Evolutionary conservation across 2,329 filamentous ascomycete species (phyloP), one percentile per base, ranked within the genome.

Genomic region (Magnaporthiopsis incrustans): DNA sequence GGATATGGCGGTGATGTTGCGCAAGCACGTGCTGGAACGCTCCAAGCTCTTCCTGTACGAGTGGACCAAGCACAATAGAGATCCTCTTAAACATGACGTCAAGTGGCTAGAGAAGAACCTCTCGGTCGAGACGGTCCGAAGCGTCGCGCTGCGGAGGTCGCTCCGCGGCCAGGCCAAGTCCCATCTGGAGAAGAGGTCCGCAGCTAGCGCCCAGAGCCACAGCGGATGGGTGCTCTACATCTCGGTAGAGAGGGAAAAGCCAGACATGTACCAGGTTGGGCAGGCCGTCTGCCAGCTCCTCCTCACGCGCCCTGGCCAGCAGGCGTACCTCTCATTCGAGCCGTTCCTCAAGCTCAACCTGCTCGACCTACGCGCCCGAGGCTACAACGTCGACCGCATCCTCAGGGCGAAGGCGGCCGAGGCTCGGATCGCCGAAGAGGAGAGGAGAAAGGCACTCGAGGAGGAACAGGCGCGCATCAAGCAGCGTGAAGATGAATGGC

Each of bases 381-480:
- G 95, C 1, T 98, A 97, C 80, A 98, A 99, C 69, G 95, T 99
- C 56, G 92, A 97, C 71, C 89, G 95, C 61, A 98, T 99, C 67
- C 81, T 99, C 27, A 86, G 91, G 53, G 89, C 89, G 63, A 96
- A 96, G 77, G 92, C 90, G 26, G 90, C 91, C 2, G 92, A 98
- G 74, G 91, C 91, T 7, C 86, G 91, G 63, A 87, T 98, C 68
- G 92, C 92, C 0, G 93, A 97, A 71, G 89, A 90, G 70, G 87
- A 92, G 73, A 85, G 90, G 61, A 87, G 89, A 71, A 88, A 88
- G 71, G 87, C 90, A 50, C 75, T 92, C 7, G 89, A 90, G 67
- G 85, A 86, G 60, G 91, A 96, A 71, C 85, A 89, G 68, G 84
- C 85, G 71, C 82, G 82, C 44, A 85, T 92, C 27, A 83, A 85